phyloP scores from a whole-genome alignment of 176 grass and related monocot species.

The Tillandsia leiboldiana region DNA sequence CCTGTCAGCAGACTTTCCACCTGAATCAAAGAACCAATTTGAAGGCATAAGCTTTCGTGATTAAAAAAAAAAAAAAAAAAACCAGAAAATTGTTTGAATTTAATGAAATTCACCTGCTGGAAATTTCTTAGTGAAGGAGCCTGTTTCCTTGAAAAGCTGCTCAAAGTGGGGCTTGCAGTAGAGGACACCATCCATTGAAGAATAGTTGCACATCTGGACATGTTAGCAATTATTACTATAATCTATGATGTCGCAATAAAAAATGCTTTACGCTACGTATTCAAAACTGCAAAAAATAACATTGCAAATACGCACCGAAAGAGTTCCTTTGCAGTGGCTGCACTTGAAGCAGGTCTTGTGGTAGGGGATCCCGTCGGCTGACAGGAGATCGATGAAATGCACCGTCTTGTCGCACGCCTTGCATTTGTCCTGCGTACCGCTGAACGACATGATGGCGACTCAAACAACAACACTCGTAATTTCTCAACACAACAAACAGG shows the following conservation, averaged over 20 bases:
- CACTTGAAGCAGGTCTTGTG: conserved; percentile 91
- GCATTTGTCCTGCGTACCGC: conserved; percentile 60
- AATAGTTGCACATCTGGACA: conserved; percentile 52
- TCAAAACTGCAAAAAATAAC: not conserved
- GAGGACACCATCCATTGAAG: conserved; percentile 67
- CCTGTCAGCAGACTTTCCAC: conserved; percentile 31
- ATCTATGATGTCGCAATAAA: too few species aligned
- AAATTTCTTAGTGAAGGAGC: conserved; percentile 54
- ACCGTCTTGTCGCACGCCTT: conserved; percentile 65
- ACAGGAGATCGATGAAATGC: conserved; percentile 69
- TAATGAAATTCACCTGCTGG: conserved; percentile 30
- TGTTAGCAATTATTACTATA: too few species aligned
- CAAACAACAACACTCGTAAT: not conserved
- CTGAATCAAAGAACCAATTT: conserved; percentile 27
- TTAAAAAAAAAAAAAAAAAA: not conserved
- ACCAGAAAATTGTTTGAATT: not conserved
- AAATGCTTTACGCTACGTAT: not conserved
- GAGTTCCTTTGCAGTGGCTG: conserved; percentile 71
- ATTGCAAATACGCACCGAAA: conserved; percentile 24
- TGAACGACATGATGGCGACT: conserved; percentile 46
- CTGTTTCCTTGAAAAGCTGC: conserved; percentile 64
- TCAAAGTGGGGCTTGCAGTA: conserved; percentile 78
- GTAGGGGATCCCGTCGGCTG: conserved; percentile 33
- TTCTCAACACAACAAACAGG: too few species aligned
- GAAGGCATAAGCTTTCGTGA: not conserved